Conservation (phyloP, 2,329 filamentous ascomycete genomes). For the Ophiostoma pallidulum region DNA sequence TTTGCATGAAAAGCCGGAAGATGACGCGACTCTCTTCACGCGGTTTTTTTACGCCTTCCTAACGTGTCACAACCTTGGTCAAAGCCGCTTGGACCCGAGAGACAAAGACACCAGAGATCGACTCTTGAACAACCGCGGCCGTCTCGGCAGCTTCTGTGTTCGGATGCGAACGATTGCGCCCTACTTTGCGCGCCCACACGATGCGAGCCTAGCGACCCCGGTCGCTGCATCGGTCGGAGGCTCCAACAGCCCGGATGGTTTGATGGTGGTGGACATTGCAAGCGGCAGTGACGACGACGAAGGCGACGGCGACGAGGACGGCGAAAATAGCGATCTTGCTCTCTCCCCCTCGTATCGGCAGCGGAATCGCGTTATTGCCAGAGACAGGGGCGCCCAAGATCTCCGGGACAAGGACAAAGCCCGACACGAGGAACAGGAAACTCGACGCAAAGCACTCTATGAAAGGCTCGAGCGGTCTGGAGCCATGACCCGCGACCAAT, state of each 20-base stretch:
- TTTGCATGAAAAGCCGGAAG: not conserved
- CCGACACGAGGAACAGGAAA: constrained; percentile 45
- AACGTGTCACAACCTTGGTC: constrained; percentile 6
- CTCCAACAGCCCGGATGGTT: not conserved
- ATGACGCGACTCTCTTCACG: constrained; percentile 13
- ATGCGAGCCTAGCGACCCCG: not conserved
- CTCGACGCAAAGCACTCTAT: constrained; percentile 39
- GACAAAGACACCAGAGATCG: constrained; percentile 1
- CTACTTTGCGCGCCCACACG: constrained; percentile 8
- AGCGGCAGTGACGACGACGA: constrained; percentile 3
- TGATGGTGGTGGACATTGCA: constrained; percentile 1
- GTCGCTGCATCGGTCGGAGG: not conserved
- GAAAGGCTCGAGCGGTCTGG: constrained; percentile 35
- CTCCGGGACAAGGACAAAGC: constrained; percentile 46
- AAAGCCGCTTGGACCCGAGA: constrained; percentile 3
- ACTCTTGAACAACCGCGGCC: constrained; percentile 7
- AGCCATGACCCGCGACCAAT: constrained; percentile 34
- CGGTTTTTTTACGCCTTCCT: constrained; percentile 20
- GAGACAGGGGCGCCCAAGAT: constrained; percentile 41
- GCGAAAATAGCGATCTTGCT: constrained; percentile 2
- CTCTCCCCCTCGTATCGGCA: constrained; percentile 30
- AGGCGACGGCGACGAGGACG: constrained; percentile 10
- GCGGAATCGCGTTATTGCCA: constrained; percentile 35
- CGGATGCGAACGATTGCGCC: constrained; percentile 16
- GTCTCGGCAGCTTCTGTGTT: constrained; percentile 17